Base-by-base conservation (phyloP, 1,139 yeast species). In the Diutina neorugosa region DNA sequence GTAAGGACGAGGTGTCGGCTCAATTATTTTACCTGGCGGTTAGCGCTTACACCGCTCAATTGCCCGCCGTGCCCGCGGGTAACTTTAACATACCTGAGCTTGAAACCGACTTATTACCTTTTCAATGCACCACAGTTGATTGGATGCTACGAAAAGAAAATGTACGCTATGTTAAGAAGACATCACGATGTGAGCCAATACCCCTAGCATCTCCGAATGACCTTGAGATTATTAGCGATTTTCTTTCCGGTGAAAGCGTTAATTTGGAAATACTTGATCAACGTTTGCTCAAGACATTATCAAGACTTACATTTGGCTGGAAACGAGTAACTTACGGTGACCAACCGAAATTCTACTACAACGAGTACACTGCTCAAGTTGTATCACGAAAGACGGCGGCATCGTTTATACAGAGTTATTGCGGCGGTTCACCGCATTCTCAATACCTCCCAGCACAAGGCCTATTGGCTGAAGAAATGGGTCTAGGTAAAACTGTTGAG, bases 401-500 rank as follows among this genome's bases (percentile, higher is more conserved):
- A 2, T 55, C 60, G 9, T 73, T 64, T 52, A 53, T 74, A 53
- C 11, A 60, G 8, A 56, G 62, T 5, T 65, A 68, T 51, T 57
- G 60, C 55, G 53, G 57, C 2, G 58, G 57, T 12, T 9, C 27
- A n/a, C 3, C 8, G 12, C 7, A 19, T 18, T 23, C 19, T 34
- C 40, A 40, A 12, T n/a, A n/a, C 14, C 23, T 50, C 2, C 46
- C 43, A 9, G 52, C 46, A 7, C 37, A 50, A 41, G 96, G 93
- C 0, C 68, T 91, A 8, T 65, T 91, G 44, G 86, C 94, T 1
- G 98, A 91, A 63, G 98, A 93, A 66, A 93, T 93, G 98, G 98
- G 98, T 0, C 74, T 93, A 4, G 98, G 98, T 0, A 93, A 93
- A 63, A 91, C 98, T 0, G 83, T 93, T 2, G 98, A 93, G 64